Evolutionary conservation across 352 stramenopile genomes (phyloP), one percentile per base, ranked within the genome.

Genomic region (Pythium brassicae): DNA sequence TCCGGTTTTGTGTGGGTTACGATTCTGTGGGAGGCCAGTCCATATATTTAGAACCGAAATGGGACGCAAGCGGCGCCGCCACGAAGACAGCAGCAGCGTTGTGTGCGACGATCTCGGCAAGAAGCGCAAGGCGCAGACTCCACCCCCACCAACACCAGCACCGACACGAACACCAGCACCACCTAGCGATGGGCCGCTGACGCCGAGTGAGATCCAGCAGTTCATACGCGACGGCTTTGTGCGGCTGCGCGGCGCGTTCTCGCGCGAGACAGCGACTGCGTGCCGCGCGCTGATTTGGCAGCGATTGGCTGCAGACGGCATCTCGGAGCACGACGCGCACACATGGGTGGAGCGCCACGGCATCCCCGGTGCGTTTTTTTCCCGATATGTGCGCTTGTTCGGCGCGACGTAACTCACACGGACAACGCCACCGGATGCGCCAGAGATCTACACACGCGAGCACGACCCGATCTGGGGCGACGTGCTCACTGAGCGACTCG

Each of bases 141-240:
- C 40, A 39, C 29, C 29, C 4, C 10, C 29, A 10, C 29, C 29
- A 35, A 10, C 29, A 35, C 10, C 29, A 35, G 29, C 29, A 4
- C 29, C 29, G 29, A 35, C 29, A 35, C 29, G 29, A 35, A n/a
- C n/a, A n/a, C n/a, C 32, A 12, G 23, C 23, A 29, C 10, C 22
- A 14, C 17, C 14, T 9, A n/a, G 8, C 47, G 27, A 42, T 20
- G 27, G 17, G 4, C 45, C 45, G 10, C 43, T 87, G 9, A 58
- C 65, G 19, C 29, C 51, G 4, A 29, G 58, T 1, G 59, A 87
- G 22, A 48, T 91, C 22, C 57, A 67, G 7, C 53, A 61, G 14
- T 94, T 94, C 55, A 65, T 87, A 14, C 67, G 76, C 46, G 66
- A 92, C 50, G 83, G 83, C 4, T 94, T 85, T 53, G 77, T 92